Percentiles rank a stretch among this genome's conserved stretches.
These are phyloP conservation scores for Cicer judaicum DNA, from an alignment of 306 rosid genomes.

Conservation along the genomic window DNA sequence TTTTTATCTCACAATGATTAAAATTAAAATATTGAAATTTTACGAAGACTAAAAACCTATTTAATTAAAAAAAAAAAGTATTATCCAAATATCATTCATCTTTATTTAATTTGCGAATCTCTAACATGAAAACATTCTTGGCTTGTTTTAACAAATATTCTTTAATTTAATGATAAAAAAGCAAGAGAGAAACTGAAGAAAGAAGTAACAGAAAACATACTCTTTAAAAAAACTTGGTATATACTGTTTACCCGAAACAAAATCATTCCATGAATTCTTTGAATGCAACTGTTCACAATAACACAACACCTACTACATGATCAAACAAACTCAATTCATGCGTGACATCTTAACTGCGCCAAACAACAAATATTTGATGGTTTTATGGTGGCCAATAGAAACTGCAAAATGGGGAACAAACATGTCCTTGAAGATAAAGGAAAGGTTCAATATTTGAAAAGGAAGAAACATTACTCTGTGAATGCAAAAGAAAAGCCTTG, in stretches of 20 bases:
- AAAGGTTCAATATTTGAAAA: not conserved
- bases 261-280: not conserved
- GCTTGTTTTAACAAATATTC: constrained; percentile 27
- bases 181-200: constrained; percentile 6
- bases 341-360: not conserved
- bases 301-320: not conserved
- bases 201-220: constrained; percentile 9
- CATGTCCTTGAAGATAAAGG: constrained; percentile 30
- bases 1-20: no score
- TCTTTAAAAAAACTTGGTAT: not conserved
- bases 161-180: constrained; percentile 24
- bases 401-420: constrained; percentile 38
- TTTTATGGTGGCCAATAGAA: not conserved
- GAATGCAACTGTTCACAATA: not conserved
- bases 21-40: no score
- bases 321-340: constrained; percentile 8
- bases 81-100: no score
- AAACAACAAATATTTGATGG: constrained; percentile 10
- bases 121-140: constrained; percentile 22
- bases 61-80: no score
- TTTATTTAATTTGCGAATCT: not conserved
- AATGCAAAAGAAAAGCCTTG: constrained; percentile 7
- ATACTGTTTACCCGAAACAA: not conserved
- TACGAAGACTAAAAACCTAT: no score
- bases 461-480: constrained; percentile 1